phyloP scores from a whole-genome alignment of 163 green algal species.

The Chlamydomonas reinhardtii region DNA sequence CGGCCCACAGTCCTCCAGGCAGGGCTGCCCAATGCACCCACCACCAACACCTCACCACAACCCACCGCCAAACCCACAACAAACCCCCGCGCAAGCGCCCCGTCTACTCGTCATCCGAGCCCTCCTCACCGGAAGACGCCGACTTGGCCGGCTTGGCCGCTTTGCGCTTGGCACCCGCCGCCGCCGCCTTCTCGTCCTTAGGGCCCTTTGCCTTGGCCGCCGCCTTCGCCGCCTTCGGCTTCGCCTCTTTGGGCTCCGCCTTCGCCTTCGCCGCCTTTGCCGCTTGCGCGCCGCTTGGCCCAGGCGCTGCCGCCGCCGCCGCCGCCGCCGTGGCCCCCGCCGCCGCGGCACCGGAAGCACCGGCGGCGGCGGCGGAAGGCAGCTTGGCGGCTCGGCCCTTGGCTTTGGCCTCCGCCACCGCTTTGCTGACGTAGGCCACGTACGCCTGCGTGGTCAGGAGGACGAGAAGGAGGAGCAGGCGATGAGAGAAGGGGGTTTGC shows the following conservation, averaged over 20 bases:
- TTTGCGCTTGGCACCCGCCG: too few species aligned
- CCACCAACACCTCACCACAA: too few species aligned
- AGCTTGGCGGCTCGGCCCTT: neutral
- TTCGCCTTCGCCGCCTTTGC: neutral
- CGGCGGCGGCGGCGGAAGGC: neutral
- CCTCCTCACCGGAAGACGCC: too few species aligned
- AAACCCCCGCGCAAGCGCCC: neutral
- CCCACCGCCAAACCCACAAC: too few species aligned
- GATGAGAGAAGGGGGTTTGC: too few species aligned
- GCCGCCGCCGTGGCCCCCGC: too few species aligned
- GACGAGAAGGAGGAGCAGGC: too few species aligned
- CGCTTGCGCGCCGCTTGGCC: neutral
- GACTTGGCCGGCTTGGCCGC: too few species aligned
- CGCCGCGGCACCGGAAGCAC: too few species aligned
- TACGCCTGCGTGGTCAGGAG: neutral
- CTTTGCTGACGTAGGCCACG: neutral
- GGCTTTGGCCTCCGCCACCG: neutral
- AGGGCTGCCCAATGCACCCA: too few species aligned
- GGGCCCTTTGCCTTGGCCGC: neutral
- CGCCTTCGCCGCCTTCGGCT: neutral
- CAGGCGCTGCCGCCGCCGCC: neutral
- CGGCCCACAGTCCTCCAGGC: too few species aligned
- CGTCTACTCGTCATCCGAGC: neutral
- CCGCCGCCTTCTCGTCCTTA: too few species aligned
- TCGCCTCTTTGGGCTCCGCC: neutral